Evolutionary conservation across 1,284 basidiomycete species (phyloP).

Genomic region (Grifola frondosa): DNA sequence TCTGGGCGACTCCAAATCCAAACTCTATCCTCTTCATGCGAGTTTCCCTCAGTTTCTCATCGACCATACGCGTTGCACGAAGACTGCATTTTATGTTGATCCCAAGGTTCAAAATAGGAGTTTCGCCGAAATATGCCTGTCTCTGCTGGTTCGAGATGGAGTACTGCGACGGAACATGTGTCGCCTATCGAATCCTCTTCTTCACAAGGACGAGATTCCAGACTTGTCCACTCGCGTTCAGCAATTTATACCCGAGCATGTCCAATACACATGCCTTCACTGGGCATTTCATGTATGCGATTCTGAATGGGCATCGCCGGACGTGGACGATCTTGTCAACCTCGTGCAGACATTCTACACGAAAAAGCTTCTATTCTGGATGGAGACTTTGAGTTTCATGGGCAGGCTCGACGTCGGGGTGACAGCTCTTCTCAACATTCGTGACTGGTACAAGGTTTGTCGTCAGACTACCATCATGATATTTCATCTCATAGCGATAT

Average conservation of each 20-base stretch:
- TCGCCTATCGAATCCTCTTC: background rate
- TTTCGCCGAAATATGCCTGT: constrained; percentile 7
- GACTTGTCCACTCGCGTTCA: background rate
- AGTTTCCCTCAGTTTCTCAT: constrained; percentile 2
- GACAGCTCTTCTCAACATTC: constrained; percentile 1
- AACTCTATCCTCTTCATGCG: background rate
- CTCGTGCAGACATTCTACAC: background rate
- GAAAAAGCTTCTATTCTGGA: constrained; percentile 3
- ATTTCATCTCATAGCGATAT: no score
- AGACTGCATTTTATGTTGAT: constrained; percentile 3
- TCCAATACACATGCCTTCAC: constrained; percentile 12
- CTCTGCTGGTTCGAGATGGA: background rate
- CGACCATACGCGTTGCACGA: background rate
- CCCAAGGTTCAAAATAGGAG: background rate
- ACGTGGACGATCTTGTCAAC: background rate
- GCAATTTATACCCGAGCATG: constrained; percentile 6
- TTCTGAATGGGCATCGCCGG: background rate
- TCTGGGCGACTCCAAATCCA: constrained; percentile 1
- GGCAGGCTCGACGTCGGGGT: constrained; percentile 6
- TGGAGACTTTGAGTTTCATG: constrained; percentile 9
- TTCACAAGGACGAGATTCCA: background rate
- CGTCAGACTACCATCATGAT: no score
- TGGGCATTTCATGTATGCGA: constrained; percentile 11
- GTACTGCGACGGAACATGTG: background rate
- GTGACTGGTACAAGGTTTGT: no score